Conservation (phyloP, 768 basidiomycete species). For the Rhodotorula graminis region DNA sequence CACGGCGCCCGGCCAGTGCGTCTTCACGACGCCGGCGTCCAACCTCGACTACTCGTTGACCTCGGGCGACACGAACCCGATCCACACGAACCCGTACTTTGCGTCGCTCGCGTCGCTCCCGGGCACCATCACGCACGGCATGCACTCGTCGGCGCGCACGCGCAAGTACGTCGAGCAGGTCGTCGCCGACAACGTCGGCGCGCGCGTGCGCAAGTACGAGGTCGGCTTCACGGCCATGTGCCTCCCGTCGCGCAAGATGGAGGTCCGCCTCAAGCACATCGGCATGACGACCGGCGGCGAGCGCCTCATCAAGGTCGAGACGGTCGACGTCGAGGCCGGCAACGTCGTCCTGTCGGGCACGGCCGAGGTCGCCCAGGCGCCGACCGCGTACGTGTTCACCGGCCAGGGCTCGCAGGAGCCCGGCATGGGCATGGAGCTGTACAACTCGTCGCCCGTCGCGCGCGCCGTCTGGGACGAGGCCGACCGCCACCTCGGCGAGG, state of each 20-base stretch:
- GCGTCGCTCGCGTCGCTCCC: constrained; percentile 87
- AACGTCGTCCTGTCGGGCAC: constrained; percentile 89
- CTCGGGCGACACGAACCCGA: constrained; percentile 98
- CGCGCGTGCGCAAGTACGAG: constrained; percentile 84
- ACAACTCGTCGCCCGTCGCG: constrained; percentile 84
- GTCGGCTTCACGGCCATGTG: constrained; percentile 98
- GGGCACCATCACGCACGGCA: constrained; percentile 93
- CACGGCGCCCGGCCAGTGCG: constrained; percentile 58
- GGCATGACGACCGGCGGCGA: constrained; percentile 84
- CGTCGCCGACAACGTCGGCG: constrained; percentile 85
- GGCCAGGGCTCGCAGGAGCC: constrained; percentile 97
- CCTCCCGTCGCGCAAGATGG: constrained; percentile 78
- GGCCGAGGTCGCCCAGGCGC: constrained; percentile 85
- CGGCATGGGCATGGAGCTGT: constrained; percentile 99
- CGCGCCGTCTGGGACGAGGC: constrained; percentile 96
- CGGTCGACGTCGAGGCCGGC: constrained; percentile 66
- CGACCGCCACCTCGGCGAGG: constrained; percentile 83
- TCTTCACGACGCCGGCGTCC: constrained; percentile 76
- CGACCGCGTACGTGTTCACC: constrained; percentile 93
- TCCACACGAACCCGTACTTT: constrained; percentile 98
- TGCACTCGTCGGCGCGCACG: constrained; percentile 94
- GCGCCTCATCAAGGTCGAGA: constrained; percentile 83
- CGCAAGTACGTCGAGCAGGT: constrained; percentile 86
- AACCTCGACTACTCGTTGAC: constrained; percentile 94
- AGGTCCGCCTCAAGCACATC: constrained; percentile 78